Evolutionary conservation across 208 protist species (phyloP).

Genomic region (Crithidia thermophila): DNA sequence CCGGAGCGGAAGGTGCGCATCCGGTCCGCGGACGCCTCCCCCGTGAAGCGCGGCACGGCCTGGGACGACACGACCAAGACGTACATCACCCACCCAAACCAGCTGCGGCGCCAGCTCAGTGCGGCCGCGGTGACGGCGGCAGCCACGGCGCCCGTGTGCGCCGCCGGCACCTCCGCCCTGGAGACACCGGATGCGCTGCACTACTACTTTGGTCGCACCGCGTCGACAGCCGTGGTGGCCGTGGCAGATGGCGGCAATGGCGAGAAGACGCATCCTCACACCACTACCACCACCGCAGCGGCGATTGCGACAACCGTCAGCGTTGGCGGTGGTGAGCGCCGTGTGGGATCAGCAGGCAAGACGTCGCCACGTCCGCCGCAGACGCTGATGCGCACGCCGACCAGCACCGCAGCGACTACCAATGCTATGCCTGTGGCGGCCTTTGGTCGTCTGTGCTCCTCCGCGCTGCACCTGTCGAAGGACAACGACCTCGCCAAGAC

Average conservation of each 20-base stretch:
- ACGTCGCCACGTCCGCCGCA: neutral
- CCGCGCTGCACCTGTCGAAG: conserved; percentile 11
- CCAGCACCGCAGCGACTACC: neutral
- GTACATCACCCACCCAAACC: conserved; percentile 36
- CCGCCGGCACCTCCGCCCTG: conserved; percentile 13
- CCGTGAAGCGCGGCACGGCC: conserved; percentile 27
- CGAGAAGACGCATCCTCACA: too few species aligned
- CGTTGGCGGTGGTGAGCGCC: too few species aligned
- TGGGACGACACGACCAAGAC: conserved; percentile 27
- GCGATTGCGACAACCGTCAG: too few species aligned
- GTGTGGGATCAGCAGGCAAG: too few species aligned
- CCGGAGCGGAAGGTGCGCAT: neutral
- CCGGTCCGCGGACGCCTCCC: conserved; percentile 7
- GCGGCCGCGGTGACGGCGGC: neutral
- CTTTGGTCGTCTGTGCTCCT: conserved; percentile 28
- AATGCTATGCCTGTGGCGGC: neutral
- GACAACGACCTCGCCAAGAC: neutral
- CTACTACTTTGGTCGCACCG: conserved; percentile 23
- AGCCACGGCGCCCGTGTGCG: neutral
- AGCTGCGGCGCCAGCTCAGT: conserved; percentile 22
- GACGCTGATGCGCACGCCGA: conserved; percentile 1
- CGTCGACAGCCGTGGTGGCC: conserved; percentile 3
- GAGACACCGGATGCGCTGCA: conserved; percentile 23
- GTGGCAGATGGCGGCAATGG: neutral
- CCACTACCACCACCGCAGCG: too few species aligned